Base-by-base conservation (phyloP, 148 eudicot species). In the Simmondsia chinensis region DNA sequence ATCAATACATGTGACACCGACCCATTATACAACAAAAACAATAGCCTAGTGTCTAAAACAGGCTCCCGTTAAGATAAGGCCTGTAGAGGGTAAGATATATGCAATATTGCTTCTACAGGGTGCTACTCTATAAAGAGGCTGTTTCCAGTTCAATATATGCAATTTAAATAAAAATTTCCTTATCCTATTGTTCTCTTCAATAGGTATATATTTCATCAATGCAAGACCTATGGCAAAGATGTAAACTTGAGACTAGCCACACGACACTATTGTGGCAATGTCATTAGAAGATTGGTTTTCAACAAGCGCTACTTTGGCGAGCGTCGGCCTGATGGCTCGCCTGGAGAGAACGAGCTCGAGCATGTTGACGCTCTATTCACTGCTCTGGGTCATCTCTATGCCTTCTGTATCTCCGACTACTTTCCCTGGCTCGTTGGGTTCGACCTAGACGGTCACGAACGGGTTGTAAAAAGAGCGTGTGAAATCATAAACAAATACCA, bases 331-430 rank as follows among this genome's bases (percentile, higher is more conserved):
- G 25, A 55, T 25, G 44, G 55, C 15, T 32, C 17, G 9, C 55
- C 54, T 6, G 43, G 54, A 2, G 22, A 5, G 0, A 41, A 54
- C 30, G 59, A 54, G 24, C 49, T 20, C n/a, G 59, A 54, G 50
- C 59, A 54, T 8, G 17, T 54, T 5, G 16, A 19, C 24, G 71
- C 49, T 0, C 4, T 59, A 2, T 65, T 58, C 22, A 41, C 15
- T 3, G 6, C 48, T 7, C 33, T 58, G 3, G 0, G 6, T 2
- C 10, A 39, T 24, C 20, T 52, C 2, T 52, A 38, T 22, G 11
- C 44, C 1, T 59, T 65, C 18, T 30, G 35, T 21, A 23, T 59
- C n/a, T 51, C 60, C 2, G 71, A 65, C 44, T 59, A 52, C 39
- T 0, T 52, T 1, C 65, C 65, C 3, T 52, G 48, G 9, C 13